Conservation (phyloP, 352 stramenopile species). For the Globisporangium canariense region DNA sequence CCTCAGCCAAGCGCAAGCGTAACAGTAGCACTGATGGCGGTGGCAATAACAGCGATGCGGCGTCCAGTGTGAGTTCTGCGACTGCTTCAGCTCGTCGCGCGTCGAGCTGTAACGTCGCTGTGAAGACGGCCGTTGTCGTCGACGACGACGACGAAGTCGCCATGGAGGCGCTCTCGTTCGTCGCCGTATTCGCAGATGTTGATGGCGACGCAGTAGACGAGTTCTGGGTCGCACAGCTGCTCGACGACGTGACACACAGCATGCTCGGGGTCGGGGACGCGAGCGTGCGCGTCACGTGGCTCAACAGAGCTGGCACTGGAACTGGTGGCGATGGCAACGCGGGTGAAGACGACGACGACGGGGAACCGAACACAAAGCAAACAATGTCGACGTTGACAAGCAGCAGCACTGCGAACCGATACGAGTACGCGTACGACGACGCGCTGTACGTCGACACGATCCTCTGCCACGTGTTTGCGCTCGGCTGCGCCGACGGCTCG, state of each 20-base stretch:
- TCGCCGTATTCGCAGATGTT: conserved; percentile 33
- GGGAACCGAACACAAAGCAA: not conserved
- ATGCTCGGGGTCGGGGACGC: conserved; percentile 54
- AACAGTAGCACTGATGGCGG: not conserved
- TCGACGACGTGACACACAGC: conserved; percentile 72
- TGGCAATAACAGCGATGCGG: not conserved
- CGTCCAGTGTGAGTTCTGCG: too few relatives aligned
- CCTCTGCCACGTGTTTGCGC: conserved; percentile 18
- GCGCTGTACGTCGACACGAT: conserved; percentile 32
- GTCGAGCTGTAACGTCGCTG: not conserved
- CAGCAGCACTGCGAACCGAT: conserved; percentile 15
- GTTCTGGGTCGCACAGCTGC: conserved; percentile 73
- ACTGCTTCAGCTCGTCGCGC: not conserved
- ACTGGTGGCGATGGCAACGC: not conserved
- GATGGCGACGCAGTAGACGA: conserved; percentile 16
- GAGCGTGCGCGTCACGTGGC: conserved; percentile 56
- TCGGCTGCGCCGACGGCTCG: conserved; percentile 30
- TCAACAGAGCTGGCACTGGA: conserved; percentile 31
- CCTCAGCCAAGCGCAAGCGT: conserved; percentile 4
- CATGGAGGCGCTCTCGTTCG: conserved; percentile 53
- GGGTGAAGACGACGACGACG: not conserved
- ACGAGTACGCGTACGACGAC: conserved; percentile 60
- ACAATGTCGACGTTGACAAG: not conserved
- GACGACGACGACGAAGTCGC: conserved; percentile 29
- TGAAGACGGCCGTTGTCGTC: not conserved